Base-by-base conservation (phyloP, 2,329 filamentous ascomycete genomes). In the Alternaria gaisen region DNA sequence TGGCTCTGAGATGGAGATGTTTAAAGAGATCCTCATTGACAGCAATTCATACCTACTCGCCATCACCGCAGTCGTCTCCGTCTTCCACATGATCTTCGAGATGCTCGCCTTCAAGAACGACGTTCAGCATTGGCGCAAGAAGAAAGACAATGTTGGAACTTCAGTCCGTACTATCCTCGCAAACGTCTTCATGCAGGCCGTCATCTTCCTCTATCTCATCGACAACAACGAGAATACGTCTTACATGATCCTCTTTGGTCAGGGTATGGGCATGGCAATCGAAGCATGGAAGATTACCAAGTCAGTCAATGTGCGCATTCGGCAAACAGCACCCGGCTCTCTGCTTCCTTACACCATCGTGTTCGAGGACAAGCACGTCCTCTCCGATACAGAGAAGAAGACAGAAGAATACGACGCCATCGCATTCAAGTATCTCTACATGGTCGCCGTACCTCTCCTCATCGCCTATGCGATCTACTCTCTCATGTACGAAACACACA, bases 371-470 rank as follows among this genome's bases (percentile, higher is more conserved):
- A 99, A 98, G 84, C 93, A 98, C 83, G 90, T 94, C 79, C 90
- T 99, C 57, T 94, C 89, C 58, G 94, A 97, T 76, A 97, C 93
- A 0, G 95, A 99, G 80, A 90, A 97, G 80, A 96, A 97, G 86
- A 99, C 95, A 46, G 93, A 99, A 81, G 94, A 99, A 81, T 99
- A 99, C 74, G 95, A 99, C 76, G 89, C 94, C 78, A 97, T 97
- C 68, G 95, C 95, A 28, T 99, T 99, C 88, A 93, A 91, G 78
- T 99, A 97, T 81, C 90, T 99, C 80, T 98, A 97, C 83, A 90
- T 94, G 67, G 83, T 93, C 47, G 94, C 92, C n/a, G 88, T 97
- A 7, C 95, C 95, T 16, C 87, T 99, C 2, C 86, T 99, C 58
- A 82, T 91, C 53, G 94, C 91, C 9, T 99, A 99, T 79, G 95